These are phyloP conservation scores for Vanrija pseudolonga DNA, from an alignment of 1,284 basidiomycete species.

Conservation along the genomic window DNA sequence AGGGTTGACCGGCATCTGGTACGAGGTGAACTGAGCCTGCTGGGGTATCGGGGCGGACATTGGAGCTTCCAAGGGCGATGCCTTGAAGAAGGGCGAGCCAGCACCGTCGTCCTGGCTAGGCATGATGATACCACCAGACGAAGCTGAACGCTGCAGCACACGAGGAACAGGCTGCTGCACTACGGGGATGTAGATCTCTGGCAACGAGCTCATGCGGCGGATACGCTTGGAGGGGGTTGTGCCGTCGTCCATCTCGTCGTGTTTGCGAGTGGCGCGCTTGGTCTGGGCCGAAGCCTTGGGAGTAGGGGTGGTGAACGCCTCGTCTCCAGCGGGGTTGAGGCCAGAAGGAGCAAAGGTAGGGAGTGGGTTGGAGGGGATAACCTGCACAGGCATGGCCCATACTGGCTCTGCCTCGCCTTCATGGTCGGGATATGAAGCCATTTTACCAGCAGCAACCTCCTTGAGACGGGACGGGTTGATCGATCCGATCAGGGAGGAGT, in stretches of 20 bases:
- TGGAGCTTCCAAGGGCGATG: slow-evolving; percentile 2
- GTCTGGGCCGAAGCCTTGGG: too few species aligned
- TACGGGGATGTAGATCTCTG: slow-evolving; percentile 10
- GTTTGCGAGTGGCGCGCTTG: not conserved
- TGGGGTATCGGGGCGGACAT: slow-evolving; percentile 1
- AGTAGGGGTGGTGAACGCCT: too few species aligned
- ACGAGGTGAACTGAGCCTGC: slow-evolving; percentile 8
- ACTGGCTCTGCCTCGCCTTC: too few species aligned
- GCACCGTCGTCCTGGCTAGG: not conserved
- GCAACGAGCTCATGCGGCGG: slow-evolving; percentile 8
- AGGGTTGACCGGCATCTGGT: not conserved
- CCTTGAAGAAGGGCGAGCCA: slow-evolving; percentile 8
- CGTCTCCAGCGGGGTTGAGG: too few species aligned
- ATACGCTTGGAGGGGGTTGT: not conserved
- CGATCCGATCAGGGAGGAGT: slow-evolving; percentile 5
- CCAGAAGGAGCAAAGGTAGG: too few species aligned
- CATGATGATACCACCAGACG: slow-evolving; percentile 2
- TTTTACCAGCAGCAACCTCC: not conserved
- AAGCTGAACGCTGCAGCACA: slow-evolving; percentile 15
- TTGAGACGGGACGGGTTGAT: slow-evolving; percentile 16
- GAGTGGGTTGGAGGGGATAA: too few species aligned
- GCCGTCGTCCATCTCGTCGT: not conserved
- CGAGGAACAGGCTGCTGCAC: not conserved
- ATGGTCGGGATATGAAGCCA: not conserved
- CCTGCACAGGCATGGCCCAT: too few species aligned